phyloP scores from a whole-genome alignment of 1,284 basidiomycete species.

The Mixia osmundae region DNA sequence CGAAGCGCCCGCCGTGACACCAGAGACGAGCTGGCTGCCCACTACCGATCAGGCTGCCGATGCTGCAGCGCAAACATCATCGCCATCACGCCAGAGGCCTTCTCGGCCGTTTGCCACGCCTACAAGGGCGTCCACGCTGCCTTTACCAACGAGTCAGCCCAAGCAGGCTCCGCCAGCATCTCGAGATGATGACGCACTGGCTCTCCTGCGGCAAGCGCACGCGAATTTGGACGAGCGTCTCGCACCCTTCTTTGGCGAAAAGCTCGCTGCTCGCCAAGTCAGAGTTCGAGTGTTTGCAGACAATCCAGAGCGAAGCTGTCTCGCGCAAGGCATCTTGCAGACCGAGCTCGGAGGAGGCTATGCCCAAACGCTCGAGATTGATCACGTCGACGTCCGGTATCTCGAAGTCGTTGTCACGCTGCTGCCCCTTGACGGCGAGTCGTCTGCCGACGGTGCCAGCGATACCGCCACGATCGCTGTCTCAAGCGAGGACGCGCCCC shows the following conservation, averaged over 20 bases:
- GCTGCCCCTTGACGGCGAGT: no score
- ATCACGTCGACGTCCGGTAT: constrained; percentile 2
- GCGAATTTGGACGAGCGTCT: constrained; percentile 14
- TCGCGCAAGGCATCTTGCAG: constrained; percentile 6
- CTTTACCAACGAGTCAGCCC: no score
- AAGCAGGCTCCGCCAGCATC: not conserved
- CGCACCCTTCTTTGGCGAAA: constrained; percentile 15
- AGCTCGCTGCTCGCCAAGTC: constrained; percentile 12
- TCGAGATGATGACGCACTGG: not conserved
- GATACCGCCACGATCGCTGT: constrained; percentile 5
- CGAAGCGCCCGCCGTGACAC: not conserved
- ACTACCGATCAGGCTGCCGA: not conserved
- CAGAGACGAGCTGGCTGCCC: not conserved
- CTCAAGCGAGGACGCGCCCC: constrained; percentile 1
- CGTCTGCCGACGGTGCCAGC: no score
- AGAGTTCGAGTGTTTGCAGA: constrained; percentile 11
- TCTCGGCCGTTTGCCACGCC: not conserved
- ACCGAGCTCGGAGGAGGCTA: constrained; percentile 14
- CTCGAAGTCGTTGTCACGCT: constrained; percentile 2
- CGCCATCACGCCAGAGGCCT: not conserved
- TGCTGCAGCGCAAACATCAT: not conserved
- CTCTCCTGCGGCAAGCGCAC: constrained; percentile 9
- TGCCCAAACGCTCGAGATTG: constrained; percentile 2
- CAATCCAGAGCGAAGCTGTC: constrained; percentile 3
- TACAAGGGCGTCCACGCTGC: not conserved